Evolutionary conservation across 2,329 filamentous ascomycete species (phyloP).

Genomic region (Chaetomium sp.): DNA sequence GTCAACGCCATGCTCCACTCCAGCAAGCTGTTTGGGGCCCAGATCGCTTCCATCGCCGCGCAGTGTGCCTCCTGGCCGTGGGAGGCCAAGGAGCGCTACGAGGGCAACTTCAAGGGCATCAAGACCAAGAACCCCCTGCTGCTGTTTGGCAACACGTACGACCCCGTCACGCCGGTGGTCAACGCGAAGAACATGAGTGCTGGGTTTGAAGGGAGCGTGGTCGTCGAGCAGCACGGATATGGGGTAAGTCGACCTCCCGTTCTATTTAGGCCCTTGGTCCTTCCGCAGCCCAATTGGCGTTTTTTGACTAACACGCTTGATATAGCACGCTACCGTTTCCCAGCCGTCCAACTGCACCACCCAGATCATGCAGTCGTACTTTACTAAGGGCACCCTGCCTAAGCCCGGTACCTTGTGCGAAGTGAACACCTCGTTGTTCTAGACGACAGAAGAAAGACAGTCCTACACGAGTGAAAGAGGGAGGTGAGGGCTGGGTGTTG

Average conservation of each 20-base stretch:
- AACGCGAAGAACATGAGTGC: conserved; percentile 27
- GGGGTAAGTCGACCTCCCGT: conserved; percentile 15
- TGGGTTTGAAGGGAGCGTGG: conserved; percentile 25
- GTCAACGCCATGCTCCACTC: conserved; percentile 12
- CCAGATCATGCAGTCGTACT: not conserved
- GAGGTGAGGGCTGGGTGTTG: too few species aligned
- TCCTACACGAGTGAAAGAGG: too few species aligned
- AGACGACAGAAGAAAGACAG: too few species aligned
- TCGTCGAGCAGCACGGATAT: conserved; percentile 24
- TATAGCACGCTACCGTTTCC: conserved; percentile 3
- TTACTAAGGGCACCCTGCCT: conserved; percentile 3
- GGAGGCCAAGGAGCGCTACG: conserved; percentile 24
- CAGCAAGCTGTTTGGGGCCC: conserved; percentile 19
- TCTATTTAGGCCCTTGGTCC: not conserved
- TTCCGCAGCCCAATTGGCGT: not conserved
- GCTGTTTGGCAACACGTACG: conserved; percentile 26
- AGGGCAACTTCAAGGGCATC: conserved; percentile 17
- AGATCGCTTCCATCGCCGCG: conserved; percentile 12
- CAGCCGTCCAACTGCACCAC: conserved; percentile 1
- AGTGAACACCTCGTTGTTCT: too few species aligned
- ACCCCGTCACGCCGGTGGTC: conserved; percentile 28
- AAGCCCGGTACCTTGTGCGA: too few species aligned
- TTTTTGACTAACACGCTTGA: not conserved
- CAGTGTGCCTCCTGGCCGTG: conserved; percentile 27
- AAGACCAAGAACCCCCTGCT: conserved; percentile 26